Conservation (phyloP, 2,329 filamentous ascomycete genomes). For the Pseudogymnoascus sp. region DNA sequence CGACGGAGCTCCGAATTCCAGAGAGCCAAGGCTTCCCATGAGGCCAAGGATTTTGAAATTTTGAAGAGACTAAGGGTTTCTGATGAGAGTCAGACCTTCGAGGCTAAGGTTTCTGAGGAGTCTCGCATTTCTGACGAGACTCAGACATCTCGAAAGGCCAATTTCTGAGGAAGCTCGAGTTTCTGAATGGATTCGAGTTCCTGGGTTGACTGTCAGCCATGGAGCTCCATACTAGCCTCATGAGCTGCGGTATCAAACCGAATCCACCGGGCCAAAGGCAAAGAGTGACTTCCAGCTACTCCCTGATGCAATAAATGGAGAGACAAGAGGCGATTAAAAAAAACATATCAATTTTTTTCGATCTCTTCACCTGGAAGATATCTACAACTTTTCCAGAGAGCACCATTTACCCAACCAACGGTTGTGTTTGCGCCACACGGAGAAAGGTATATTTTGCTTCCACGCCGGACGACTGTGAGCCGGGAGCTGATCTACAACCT, state of each 20-base stretch:
- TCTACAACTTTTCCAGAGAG: neutral
- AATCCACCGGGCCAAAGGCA: neutral
- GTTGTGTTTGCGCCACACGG: neutral
- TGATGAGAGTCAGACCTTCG: neutral
- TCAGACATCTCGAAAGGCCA: neutral
- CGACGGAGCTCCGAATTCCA: neutral
- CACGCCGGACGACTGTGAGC: neutral
- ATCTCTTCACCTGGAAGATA: neutral
- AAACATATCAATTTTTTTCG: neutral
- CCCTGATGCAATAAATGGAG: neutral
- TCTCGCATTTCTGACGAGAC: neutral
- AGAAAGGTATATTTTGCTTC: neutral
- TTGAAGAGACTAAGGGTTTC: neutral
- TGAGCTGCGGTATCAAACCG: neutral
- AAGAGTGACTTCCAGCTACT: neutral
- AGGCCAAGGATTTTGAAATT: neutral
- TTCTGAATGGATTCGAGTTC: too few relatives aligned
- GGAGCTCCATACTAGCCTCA: neutral
- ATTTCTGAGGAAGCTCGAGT: too few relatives aligned
- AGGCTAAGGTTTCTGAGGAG: neutral
- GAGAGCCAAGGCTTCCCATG: neutral
- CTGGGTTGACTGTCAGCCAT: too few relatives aligned
- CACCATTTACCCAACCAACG: neutral
- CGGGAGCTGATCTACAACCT: neutral
- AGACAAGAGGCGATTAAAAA: neutral